Percentiles rank a stretch among this genome's conserved stretches.
Evolutionary conservation across 306 rosid species (phyloP).

Genomic region (Medicago ruthenica): DNA sequence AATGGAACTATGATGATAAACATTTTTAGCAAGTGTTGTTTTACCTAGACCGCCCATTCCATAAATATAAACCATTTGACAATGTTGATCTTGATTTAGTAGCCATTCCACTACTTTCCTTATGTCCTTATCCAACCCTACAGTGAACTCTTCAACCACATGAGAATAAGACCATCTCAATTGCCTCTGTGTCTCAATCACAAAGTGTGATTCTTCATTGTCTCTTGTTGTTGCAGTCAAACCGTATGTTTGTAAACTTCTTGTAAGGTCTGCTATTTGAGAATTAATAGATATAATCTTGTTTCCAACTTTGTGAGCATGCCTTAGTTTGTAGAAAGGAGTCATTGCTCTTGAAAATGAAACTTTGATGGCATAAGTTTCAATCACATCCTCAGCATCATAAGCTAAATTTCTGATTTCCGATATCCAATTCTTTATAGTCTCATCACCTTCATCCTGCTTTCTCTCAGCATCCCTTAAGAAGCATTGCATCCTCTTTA

Average conservation of each 20-base stretch:
- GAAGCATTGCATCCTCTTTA: conserved; percentile 55
- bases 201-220: conserved; percentile 9
- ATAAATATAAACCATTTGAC: no score
- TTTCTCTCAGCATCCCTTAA: conserved; percentile 53
- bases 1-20: no score
- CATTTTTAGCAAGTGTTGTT: no score
- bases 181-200: no score
- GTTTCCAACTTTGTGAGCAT: conserved; percentile 43
- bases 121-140: no score
- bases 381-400: conserved; percentile 56
- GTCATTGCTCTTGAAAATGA: conserved; percentile 30
- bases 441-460: conserved; percentile 47
- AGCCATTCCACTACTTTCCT: no score
- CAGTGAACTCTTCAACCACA: no score
- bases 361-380: conserved; percentile 48
- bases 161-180: no score
- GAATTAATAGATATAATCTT: conserved; percentile 40
- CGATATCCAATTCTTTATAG: conserved; percentile 43
- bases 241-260: conserved; percentile 48
- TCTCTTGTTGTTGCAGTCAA: conserved; percentile 29
- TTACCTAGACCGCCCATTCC: no score
- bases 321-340: conserved; percentile 21
- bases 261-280: conserved; percentile 44
- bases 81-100: no score
- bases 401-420: conserved; percentile 55